Base-by-base conservation (phyloP, 208 protist species). In the Trichomonas tenax region DNA sequence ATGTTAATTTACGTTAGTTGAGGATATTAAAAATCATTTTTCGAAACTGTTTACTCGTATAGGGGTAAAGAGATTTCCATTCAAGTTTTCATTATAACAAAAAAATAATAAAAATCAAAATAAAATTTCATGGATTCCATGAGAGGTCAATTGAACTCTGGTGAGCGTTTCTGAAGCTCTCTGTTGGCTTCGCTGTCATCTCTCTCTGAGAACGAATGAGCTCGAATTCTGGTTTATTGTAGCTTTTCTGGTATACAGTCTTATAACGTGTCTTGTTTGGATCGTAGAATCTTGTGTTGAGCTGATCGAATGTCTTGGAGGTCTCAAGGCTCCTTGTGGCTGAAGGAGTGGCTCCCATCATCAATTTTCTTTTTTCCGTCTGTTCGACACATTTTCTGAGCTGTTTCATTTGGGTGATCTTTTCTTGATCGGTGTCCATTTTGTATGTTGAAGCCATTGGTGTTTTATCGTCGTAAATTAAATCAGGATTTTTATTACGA, bases 151-250 rank as follows among this genome's bases (percentile, higher is more conserved):
- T 72, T 72, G 58, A 31, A n/a, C 58, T 72, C 26, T 17, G 26
- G 4, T 72, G 58, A 72, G 58, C 58, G 26, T 72, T 72, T 26
- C 58, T 72, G 26, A 72, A 72, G 21, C 58, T 72, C 26, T 72
- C 58, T 72, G 58, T 72, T 72, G 58, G 58, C 26, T 72, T 72
- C 11, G 21, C 26, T n/a, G 58, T n/a, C 11, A 72, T 6, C 58
- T 72, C 58, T 72, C 58, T 72, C 26, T 72, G 58, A 8, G 38
- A 44, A n/a, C 82, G 34, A 46, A 46, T 89, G 9, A 40, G 10
- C 38, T 89, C 82, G 40, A 89, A 89, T 89, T 89, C 82, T 89
- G 82, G 82, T n/a, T 14, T 89, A 89, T 89, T 89, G 40, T 89
- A 89, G 4, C 34, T 44, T 89, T 89, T 89, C 40, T 89, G 82